A percentile compares a stretch with the other conserved stretches of the same genome.
Conservation (phyloP, 164 flowering plant genomes). For the Piper betle region DNA sequence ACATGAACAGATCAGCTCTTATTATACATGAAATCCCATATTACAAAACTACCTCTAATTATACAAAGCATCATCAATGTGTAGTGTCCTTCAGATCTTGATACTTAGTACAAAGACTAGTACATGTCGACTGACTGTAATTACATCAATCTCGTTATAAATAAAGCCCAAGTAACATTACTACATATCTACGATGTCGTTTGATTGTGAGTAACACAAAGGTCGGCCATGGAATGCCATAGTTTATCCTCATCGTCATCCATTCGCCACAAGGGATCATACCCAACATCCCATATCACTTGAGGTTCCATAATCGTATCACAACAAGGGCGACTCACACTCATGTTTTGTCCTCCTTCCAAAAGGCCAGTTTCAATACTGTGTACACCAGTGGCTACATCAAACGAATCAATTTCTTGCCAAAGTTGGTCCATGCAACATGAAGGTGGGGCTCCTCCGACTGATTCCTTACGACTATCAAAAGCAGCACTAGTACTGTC, state of each 20-base stretch:
- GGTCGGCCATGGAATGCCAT: slow-evolving; percentile 23
- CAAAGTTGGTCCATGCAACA: slow-evolving; percentile 91
- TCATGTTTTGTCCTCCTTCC: slow-evolving; percentile 12
- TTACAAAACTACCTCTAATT: no score
- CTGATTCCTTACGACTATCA: neutral
- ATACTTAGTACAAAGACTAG: no score
- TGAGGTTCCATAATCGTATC: slow-evolving; percentile 43
- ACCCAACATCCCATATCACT: slow-evolving; percentile 40
- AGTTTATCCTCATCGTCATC: slow-evolving; percentile 43
- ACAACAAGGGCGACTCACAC: slow-evolving; percentile 15
- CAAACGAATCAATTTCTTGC: slow-evolving; percentile 57
- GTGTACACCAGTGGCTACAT: slow-evolving; percentile 16
- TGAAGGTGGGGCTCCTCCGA: slow-evolving; percentile 14
- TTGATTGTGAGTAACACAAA: slow-evolving; percentile 17
- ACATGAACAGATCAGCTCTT: no score
- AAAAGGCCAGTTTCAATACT: slow-evolving; percentile 9
- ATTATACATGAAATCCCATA: no score
- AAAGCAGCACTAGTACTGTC: neutral
- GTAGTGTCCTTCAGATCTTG: no score
- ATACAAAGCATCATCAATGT: no score
- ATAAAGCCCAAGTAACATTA: no score
- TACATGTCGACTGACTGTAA: no score
- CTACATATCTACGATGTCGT: no score
- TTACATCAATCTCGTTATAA: no score
- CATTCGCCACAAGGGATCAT: slow-evolving; percentile 52